Base-by-base conservation (phyloP, 208 protist species). In the Crithidia fasciculata region DNA sequence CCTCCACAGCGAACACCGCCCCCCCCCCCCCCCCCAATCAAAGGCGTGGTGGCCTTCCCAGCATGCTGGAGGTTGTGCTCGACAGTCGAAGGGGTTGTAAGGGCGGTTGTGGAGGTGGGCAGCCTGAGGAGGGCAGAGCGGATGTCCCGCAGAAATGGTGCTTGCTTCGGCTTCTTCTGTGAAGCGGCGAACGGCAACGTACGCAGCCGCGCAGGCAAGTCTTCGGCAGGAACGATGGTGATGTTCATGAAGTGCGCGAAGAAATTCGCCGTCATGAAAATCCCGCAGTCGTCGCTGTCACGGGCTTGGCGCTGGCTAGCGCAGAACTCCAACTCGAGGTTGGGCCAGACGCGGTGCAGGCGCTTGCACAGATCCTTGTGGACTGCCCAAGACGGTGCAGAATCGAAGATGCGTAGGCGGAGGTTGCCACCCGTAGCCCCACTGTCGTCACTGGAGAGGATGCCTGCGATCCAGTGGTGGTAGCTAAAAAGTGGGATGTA, bases 11-110 rank as follows among this genome's bases (percentile, higher is more conserved):
- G 2, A 58, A 37, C 18, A 37, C 18, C 0, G 54, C 54, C 3
- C 54, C 54, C n/a, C n/a, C n/a, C n/a, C n/a, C n/a, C n/a, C n/a
- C n/a, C n/a, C 28, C 54, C 54, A 58, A 58, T 37, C 54, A 58
- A 2, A 39, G 28, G 16, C 18, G 2, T 39, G 2, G 16, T 2
- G 28, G 54, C 54, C 54, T 9, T 37, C 18, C 28, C 54, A 39
- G 12, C 28, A 39, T 18, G 54, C 54, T 58, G 54, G 18, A 37
- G 54, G 2, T 58, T 7, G 54, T 39, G 54, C 54, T 58, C 28
- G 28, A 58, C 54, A 18, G 16, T 58, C 54, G 54, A 58, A 18
- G 54, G 18, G 18, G 54, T 58, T 37, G 16, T 18, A 39, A 37
- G 16, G 18, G 54, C 54, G 54, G 54, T 18, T 18, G 54, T 2